phyloP scores from a whole-genome alignment of 2,329 filamentous ascomycete species.

The Xylariales sp. region DNA sequence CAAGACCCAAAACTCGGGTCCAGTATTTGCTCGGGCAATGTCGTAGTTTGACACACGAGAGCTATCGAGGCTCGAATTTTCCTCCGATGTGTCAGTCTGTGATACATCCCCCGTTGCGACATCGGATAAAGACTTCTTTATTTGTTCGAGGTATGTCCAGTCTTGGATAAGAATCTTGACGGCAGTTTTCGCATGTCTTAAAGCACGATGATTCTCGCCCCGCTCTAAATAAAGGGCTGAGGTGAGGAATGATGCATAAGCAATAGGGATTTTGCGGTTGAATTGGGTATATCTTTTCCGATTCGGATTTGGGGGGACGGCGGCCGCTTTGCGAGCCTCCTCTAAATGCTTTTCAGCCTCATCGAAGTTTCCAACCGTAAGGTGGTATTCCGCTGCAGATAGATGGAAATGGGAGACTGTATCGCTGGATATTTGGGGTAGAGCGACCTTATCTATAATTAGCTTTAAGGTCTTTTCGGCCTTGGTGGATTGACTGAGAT shows the following conservation, averaged over 20 bases:
- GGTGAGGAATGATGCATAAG: constrained; percentile 71
- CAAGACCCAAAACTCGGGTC: constrained; percentile 82
- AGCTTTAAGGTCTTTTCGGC: constrained; percentile 63
- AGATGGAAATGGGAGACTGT: constrained; percentile 70
- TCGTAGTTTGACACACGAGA: constrained; percentile 46
- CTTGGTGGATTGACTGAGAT: constrained; percentile 63
- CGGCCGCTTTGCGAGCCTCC: constrained; percentile 55
- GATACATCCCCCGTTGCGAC: constrained; percentile 42
- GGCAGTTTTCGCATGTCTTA: constrained; percentile 67
- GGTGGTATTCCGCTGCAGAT: constrained; percentile 78
- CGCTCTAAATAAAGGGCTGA: constrained; percentile 73
- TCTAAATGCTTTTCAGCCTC: constrained; percentile 63
- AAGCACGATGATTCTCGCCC: constrained; percentile 68
- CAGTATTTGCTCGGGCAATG: constrained; percentile 52
- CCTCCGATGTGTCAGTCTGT: constrained; percentile 44
- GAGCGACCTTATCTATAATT: constrained; percentile 63
- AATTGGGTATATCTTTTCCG: constrained; percentile 54
- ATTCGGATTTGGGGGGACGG: constrained; percentile 41
- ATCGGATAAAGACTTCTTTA: constrained; percentile 40
- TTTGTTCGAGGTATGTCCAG: constrained; percentile 64
- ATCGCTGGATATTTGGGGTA: constrained; percentile 55
- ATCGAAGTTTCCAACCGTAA: constrained; percentile 73
- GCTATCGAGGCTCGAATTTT: constrained; percentile 46
- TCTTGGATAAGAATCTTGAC: constrained; percentile 67
- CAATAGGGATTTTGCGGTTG: constrained; percentile 63